Percentiles rank a stretch among this genome's conserved stretches.
phyloP scores from a whole-genome alignment of 2,329 filamentous ascomycete species.

The Dothidotthia symphoricarpi region DNA sequence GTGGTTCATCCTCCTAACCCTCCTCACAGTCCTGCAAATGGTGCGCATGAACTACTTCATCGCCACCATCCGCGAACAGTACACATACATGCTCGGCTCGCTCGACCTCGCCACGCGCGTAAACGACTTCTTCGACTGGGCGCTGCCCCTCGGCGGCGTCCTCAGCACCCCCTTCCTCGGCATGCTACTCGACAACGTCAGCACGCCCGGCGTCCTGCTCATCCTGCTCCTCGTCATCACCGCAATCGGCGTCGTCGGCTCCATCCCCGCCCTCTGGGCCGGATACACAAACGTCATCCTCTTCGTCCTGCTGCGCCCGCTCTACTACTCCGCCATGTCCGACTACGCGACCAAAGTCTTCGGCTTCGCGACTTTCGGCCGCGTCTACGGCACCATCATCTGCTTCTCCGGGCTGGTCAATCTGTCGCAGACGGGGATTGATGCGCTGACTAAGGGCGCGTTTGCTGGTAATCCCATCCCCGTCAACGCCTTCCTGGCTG shows the following conservation, averaged over 20 bases:
- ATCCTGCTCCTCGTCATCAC: constrained; percentile 69
- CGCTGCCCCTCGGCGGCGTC: constrained; percentile 78
- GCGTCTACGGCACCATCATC: constrained; percentile 89
- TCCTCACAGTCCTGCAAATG: constrained; percentile 68
- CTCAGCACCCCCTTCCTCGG: constrained; percentile 82
- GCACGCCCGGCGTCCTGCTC: constrained; percentile 67
- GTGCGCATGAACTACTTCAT: constrained; percentile 83
- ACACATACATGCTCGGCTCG: constrained; percentile 68
- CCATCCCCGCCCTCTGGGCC: constrained; percentile 66
- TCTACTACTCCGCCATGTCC: constrained; percentile 87
- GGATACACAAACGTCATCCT: constrained; percentile 73
- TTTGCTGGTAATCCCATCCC: constrained; percentile 73
- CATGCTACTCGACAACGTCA: constrained; percentile 70
- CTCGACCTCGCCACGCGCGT: constrained; percentile 60
- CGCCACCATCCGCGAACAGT: constrained; percentile 79
- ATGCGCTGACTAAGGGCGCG: constrained; percentile 69
- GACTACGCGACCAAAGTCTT: constrained; percentile 91
- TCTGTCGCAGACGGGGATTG: constrained; percentile 75
- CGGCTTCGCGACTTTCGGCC: constrained; percentile 85
- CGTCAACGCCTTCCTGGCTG: constrained; percentile 67
- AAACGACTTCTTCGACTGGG: constrained; percentile 79
- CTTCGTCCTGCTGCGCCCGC: constrained; percentile 79
- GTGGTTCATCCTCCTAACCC: constrained; percentile 80
- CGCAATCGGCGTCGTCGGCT: constrained; percentile 69
- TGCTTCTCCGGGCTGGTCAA: constrained; percentile 81